Percentiles rank a stretch among this genome's conserved stretches.
Evolutionary conservation across 1,139 yeast species (phyloP).

Genomic region (Sugiyamaella novakii): DNA sequence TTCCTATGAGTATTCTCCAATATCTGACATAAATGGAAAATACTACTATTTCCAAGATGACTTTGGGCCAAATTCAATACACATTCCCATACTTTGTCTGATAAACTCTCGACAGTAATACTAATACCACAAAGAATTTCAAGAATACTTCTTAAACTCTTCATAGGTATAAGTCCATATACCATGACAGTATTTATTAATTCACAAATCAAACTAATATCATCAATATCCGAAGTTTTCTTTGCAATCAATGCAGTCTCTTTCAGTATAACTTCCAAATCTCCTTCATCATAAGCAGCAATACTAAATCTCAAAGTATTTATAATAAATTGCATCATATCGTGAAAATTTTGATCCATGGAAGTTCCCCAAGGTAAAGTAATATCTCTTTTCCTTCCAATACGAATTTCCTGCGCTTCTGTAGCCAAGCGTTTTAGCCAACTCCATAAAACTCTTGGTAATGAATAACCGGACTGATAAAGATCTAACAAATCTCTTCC

Average conservation of each 20-base stretch:
- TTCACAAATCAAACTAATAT: slow-evolving; percentile 50
- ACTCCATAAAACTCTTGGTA: slow-evolving; percentile 46
- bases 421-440: slow-evolving; percentile 44
- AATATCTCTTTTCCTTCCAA: slow-evolving; percentile 36
- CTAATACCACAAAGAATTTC: slow-evolving; percentile 55
- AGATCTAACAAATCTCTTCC: slow-evolving; percentile 66
- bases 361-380: slow-evolving; percentile 39
- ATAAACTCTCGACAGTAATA: slow-evolving; percentile 45
- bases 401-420: slow-evolving; percentile 37
- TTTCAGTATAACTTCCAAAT: slow-evolving; percentile 44
- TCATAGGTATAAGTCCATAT: slow-evolving; percentile 53
- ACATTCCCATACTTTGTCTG: slow-evolving; percentile 47
- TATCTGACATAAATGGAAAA: slow-evolving; percentile 46
- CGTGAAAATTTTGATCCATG: slow-evolving; percentile 39
- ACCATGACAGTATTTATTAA: slow-evolving; percentile 52
- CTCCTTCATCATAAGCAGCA: slow-evolving; percentile 48
- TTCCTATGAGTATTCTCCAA: slow-evolving; percentile 39
- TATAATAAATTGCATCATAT: slow-evolving; percentile 46
- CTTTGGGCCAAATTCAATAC: slow-evolving; percentile 44
- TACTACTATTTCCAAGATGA: slow-evolving; percentile 43
- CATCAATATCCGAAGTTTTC: slow-evolving; percentile 47
- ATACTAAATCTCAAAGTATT: slow-evolving; percentile 55
- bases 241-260: slow-evolving; percentile 48
- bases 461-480: slow-evolving; percentile 50
- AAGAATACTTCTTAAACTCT: slow-evolving; percentile 46